Base-by-base conservation (phyloP, 768 basidiomycete species). In the Cytidiella melzeri region DNA sequence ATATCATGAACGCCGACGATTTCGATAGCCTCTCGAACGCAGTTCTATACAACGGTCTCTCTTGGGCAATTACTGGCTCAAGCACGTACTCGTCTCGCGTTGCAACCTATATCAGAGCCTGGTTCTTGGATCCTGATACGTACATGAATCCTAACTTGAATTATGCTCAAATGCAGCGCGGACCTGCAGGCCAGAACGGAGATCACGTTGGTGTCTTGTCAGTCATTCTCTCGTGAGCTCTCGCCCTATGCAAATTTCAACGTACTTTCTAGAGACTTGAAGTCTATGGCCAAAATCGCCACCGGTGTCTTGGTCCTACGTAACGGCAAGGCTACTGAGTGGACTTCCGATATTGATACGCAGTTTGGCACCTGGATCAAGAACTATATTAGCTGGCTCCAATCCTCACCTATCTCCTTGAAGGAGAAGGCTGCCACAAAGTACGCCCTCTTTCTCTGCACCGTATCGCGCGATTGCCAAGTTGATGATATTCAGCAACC, bases 121-220 rank as follows among this genome's bases (percentile, higher is more conserved):
- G 80, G 78, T 87, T 85, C 68, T 52, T 84, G n/a, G 69, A 82
- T 52, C 55, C 60, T 1, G 66, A 62, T 3, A 84, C 83, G 1
- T 64, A 55, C 30, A 84, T 86, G 83, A 83, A 79, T 47, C 83
- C 83, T 0, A 78, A 81, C 55, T 63, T 87, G 37, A 70, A 80
- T 50, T 86, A 54, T 28, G 64, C 43, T 24, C 67, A 57, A 54
- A 62, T 49, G 60, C 41, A 48, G 54, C 62, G 56, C 26, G 64
- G 58, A 43, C 59, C 59, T 1, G 41, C 41, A 38, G 61, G 54
- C 13, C 57, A 61, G 38, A 40, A 54, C 45, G 68, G 76, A 42
- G 69, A 68, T 26, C 79, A 73, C 54, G 78, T 76, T 18, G 80
- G 81, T 51, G 64, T 81, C 38, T 67, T 80, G 76, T 80, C 50